Evolutionary conservation across 2,329 filamentous ascomycete genomes (phyloP), one percentile per base, ranked within the genome.

Genomic region (Xylaria sp.): DNA sequence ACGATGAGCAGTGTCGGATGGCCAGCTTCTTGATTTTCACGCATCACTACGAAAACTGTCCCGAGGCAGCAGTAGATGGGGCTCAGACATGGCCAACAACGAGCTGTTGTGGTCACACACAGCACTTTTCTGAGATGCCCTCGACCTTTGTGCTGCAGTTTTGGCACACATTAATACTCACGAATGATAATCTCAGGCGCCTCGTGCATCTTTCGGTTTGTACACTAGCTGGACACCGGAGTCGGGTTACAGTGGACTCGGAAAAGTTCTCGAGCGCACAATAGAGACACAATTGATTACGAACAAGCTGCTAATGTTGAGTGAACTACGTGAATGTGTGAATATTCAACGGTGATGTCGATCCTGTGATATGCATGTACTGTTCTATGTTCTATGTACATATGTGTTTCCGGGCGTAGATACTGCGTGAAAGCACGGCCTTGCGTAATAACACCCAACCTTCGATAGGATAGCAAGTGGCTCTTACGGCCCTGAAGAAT

Each of bases 171-270:
- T 49, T 61, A 54, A 59, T 56, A 66, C 62, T 68, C 60, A 67
- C 59, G 67, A 69, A 68, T 63, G 62, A 69, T 65, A 66, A 65
- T 68, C 64, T 65, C 67, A 62, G 61, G 64, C 59, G 59, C 48
- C 63, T 54, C 57, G 50, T 59, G 63, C 61, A 63, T 65, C 63
- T 64, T 65, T 59, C 57, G 62, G 60, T 56, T 64, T 69, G 68
- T 69, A 67, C 65, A 68, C 64, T 69, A 68, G 63, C 57, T 66
- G 65, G 62, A 57, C 56, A 61, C 61, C 58, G 58, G 59, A 66
- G 48, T 53, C 61, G 65, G 63, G 62, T 69, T 61, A 61, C 48
- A 56, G 60, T 61, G 63, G 62, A 62, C 63, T 63, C 63, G 65
- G 64, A 66, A 67, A 66, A 68, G 65, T 64, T 63, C 60, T 63